Evolutionary conservation across 805 yeast genomes (phyloP).

Genomic region (Saturnispora sekii): DNA sequence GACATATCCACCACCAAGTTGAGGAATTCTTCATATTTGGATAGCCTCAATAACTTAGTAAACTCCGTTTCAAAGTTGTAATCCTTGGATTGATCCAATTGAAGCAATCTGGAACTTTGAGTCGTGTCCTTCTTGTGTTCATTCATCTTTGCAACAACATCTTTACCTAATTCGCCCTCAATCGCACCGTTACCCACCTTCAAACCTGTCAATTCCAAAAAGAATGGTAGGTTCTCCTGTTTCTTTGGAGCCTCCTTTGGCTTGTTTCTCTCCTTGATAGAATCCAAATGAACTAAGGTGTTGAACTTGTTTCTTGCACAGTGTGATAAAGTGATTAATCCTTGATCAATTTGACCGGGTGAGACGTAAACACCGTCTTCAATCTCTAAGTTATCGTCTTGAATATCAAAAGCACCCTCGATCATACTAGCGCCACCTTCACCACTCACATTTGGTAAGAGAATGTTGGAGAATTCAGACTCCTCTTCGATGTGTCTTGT

Average conservation of each 20-base stretch:
- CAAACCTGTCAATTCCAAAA: slow-evolving; percentile 57
- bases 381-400: slow-evolving; percentile 24
- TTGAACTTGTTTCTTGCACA: slow-evolving; percentile 73
- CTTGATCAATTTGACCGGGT: slow-evolving; percentile 50
- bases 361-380: slow-evolving; percentile 36
- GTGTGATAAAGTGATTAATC: slow-evolving; percentile 61
- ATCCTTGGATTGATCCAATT: slow-evolving; percentile 27
- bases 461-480: slow-evolving; percentile 53
- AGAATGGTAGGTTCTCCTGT: slow-evolving; percentile 73
- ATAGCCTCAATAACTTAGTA: slow-evolving; percentile 53
- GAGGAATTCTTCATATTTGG: slow-evolving; percentile 46
- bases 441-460: slow-evolving; percentile 71
- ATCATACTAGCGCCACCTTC: slow-evolving; percentile 62
- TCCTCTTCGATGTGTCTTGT: slow-evolving; percentile 69
- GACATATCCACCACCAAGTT: slow-evolving; percentile 47
- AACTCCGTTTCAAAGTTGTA: slow-evolving; percentile 64
- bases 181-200: slow-evolving; percentile 63
- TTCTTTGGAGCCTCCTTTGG: slow-evolving; percentile 84
- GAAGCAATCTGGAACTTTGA: slow-evolving; percentile 20
- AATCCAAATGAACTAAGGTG: slow-evolving; percentile 72
- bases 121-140: slow-evolving; percentile 17
- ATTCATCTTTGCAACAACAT: slow-evolving; percentile 20
- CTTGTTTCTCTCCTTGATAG: slow-evolving; percentile 76
- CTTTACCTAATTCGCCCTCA: slow-evolving; percentile 33
- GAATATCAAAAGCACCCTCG: slow-evolving; percentile 62